Base-by-base conservation (phyloP, 805 yeast species). In the Candida patagonica region DNA sequence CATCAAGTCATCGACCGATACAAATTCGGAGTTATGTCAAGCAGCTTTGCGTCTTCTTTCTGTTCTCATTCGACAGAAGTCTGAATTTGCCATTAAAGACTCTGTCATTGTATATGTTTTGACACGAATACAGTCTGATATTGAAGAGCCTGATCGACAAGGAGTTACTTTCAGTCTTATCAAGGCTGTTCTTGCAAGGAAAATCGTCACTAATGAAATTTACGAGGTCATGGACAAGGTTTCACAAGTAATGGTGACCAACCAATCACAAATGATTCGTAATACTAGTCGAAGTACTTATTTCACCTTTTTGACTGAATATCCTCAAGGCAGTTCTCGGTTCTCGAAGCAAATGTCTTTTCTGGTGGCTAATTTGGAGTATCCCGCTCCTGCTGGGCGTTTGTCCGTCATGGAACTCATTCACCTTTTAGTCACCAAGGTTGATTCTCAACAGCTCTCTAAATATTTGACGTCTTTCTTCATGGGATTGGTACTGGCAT, bases 361-460 rank as follows among this genome's bases (percentile, higher is more conserved):
- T 55, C 67, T 92, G 59, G 82, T 88, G 6, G 75, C 74, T 41
- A 92, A 92, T 57, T 64, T 92, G 47, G 71, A 77, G 19, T 92
- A 92, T 56, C 88, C 94, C 4, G 78, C 94, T 3, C 82, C 82
- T 42, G 70, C 75, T 30, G 98, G 98, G 38, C 70, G 96, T 38
- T 80, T 80, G 48, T 84, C 96, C 0, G 94, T 86, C 2, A 74
- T 92, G 83, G 97, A 92, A 52, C 66, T 89, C 52, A 66, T 89
- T 35, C 81, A 80, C 51, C 63, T 76, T 48, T 68, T 92, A 40
- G 66, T 89, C 13, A 66, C 69, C 33, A 85, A 82, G 53, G 71
- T 87, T 2, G 74, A 79, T 2, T 59, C 66, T 6, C 79, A 74
- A 1, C 42, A 47, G 9, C 59, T 84, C 32, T 30, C 43, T 13